These are phyloP conservation scores for Penicillium roqueforti DNA, from an alignment of 495 filamentous ascomycete genomes.

Conservation along the genomic window DNA sequence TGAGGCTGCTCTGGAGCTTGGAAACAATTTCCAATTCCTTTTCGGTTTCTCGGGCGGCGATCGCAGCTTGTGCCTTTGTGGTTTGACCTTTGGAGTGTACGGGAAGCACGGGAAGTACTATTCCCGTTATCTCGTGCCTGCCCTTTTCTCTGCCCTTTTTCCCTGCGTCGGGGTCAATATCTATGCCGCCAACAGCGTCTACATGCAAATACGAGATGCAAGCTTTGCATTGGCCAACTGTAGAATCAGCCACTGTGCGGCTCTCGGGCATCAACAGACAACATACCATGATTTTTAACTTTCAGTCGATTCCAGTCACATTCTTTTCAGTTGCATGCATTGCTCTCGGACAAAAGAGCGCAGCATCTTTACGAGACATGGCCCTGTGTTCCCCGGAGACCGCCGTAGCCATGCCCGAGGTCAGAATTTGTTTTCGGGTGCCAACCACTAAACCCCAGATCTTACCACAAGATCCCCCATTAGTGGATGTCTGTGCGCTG, in stretches of 20 bases:
- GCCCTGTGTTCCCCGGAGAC: neutral
- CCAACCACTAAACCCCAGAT: constrained; percentile 21
- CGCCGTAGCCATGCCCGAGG: neutral
- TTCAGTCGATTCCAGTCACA: neutral
- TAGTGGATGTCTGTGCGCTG: constrained; percentile 26
- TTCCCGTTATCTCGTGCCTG: neutral
- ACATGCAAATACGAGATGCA: constrained; percentile 3
- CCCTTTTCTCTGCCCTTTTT: neutral
- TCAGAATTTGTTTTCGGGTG: neutral
- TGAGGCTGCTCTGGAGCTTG: neutral
- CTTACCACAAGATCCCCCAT: constrained; percentile 12
- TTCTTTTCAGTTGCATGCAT: neutral
- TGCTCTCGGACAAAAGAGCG: neutral
- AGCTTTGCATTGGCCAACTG: constrained; percentile 4
- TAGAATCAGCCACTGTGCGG: neutral
- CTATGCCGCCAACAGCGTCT: constrained; percentile 2
- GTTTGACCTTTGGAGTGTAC: neutral
- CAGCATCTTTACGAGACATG: neutral
- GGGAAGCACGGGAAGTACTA: neutral
- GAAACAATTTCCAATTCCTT: neutral
- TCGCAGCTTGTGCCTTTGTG: neutral
- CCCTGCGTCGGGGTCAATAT: neutral
- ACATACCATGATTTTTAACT: constrained; percentile 1
- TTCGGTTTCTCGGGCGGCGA: constrained; percentile 6
- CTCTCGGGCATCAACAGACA: constrained; percentile 2